phyloP scores from a whole-genome alignment of 2,329 filamentous ascomycete genomes.

The Alternaria arbusti region DNA sequence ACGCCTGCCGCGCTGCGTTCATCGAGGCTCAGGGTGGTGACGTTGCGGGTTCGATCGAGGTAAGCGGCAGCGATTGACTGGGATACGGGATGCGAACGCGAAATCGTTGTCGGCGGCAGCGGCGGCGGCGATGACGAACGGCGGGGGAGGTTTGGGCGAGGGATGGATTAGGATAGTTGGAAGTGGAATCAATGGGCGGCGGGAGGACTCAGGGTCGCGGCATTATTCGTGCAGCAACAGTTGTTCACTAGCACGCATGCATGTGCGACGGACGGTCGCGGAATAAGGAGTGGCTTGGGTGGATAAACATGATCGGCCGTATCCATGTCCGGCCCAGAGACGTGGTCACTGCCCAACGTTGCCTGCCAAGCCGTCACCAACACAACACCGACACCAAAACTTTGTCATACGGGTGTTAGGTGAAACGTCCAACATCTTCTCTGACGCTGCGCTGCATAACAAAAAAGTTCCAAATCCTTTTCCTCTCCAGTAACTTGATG shows the following conservation, averaged over 20 bases:
- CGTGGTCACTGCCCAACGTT: constrained; percentile 21
- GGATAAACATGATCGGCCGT: constrained; percentile 13
- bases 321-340: constrained; percentile 23
- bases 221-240: neutral
- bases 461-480: too few species aligned
- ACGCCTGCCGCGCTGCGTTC: constrained; percentile 65
- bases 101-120: neutral
- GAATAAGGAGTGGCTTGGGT: constrained; percentile 7
- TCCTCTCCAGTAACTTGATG: too few species aligned
- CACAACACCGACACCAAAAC: neutral
- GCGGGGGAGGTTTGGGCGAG: neutral
- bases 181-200: neutral
- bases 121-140: constrained; percentile 3
- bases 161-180: neutral
- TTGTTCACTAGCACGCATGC: neutral
- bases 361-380: constrained; percentile 3
- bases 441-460: too few species aligned
- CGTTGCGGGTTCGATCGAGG: constrained; percentile 3
- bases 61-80: constrained; percentile 7
- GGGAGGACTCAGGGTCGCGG: constrained; percentile 1
- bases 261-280: constrained; percentile 5
- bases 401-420: neutral
- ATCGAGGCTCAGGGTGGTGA: constrained; percentile 46
- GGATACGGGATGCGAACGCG: neutral
- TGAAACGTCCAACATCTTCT: neutral